phyloP scores from a whole-genome alignment of 371 early-diverging fungal genomes.

The Homolaphlyctis polyrhiza region DNA sequence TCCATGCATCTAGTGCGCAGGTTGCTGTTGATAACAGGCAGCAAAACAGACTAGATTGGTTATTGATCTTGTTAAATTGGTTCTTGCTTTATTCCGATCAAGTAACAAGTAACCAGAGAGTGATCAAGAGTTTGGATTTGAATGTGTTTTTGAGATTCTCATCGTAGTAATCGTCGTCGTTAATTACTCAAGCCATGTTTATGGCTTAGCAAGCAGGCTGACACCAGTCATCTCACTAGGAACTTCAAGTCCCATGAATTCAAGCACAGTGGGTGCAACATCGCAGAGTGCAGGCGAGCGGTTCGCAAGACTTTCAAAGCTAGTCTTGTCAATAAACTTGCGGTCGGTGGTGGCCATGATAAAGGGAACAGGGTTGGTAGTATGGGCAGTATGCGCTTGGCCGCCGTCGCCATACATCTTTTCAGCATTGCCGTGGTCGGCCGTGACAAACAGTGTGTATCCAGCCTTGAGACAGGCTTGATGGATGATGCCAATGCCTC shows the following conservation, averaged over 20 bases:
- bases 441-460: constrained; percentile 93
- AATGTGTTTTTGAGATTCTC: too few relatives aligned
- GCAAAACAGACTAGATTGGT: too few relatives aligned
- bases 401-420: constrained; percentile 91
- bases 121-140: too few relatives aligned
- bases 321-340: constrained; percentile 20
- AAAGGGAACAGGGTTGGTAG: constrained; percentile 86
- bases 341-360: constrained; percentile 66
- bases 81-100: too few relatives aligned
- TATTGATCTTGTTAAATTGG: too few relatives aligned
- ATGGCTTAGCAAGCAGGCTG: too few relatives aligned
- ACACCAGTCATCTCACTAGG: constrained; percentile 98
- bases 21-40: too few relatives aligned
- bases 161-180: too few relatives aligned
- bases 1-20: too few relatives aligned
- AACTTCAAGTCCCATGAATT: constrained; percentile 84
- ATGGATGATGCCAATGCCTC: constrained; percentile 90
- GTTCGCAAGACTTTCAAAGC: constrained; percentile 9
- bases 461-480: constrained; percentile 85
- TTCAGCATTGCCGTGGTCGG: constrained; percentile 99
- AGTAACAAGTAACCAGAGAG: too few relatives aligned
- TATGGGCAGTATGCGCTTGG: constrained; percentile 94
- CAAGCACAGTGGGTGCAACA: constrained; percentile 97
- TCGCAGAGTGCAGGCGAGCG: constrained; percentile 93
- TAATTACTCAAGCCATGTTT: too few relatives aligned